Base-by-base conservation (phyloP, 257 asterid species). In the Anisodus acutangulus region DNA sequence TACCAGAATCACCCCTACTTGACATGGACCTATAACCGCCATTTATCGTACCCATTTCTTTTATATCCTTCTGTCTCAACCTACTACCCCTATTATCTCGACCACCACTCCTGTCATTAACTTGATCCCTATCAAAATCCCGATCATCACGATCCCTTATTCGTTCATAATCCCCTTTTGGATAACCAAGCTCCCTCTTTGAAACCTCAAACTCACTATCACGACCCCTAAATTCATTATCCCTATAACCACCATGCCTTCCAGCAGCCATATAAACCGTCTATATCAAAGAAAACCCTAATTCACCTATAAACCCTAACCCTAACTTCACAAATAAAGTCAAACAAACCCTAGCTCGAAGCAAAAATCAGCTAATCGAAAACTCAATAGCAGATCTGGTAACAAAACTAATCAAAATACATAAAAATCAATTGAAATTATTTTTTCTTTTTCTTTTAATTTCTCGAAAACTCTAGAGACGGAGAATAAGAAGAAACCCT, bases 231-330 rank as follows among this genome's bases (percentile, higher is more conserved):
- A 90, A 90, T 80, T 92, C 97, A 82, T 86, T 87, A 58, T 91
- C 97, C 84, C 91, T 88, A 87, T 86, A 90, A 82, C 92, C 94
- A 78, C 93, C 94, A 84, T 92, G 95, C 79, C 92, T 94, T 80
- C 95, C 98, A 86, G 94, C 91, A 5, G 97, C 95, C 98, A 95
- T 95, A 54, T 39, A 67, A 47, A 58, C 12, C 12, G 59, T 83
- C 85, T 68, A 74, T 41, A 70, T 53, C 64, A 71, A 59, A 67
- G 2, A 26, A 70, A 59, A 59, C 83, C 74, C 71, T 53, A 83
- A 85, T 9, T 41, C 17, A 31, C 79, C 84, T 51, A 83, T 82
- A 81, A 87, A 79, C 86, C 89, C 86, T 63, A 80, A 64, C 66
- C 60, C 80, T 68, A 85, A 70, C 74, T 62, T 49, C 35, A 62